phyloP scores from a whole-genome alignment of 345 rosid genomes.

The Corchorus capsularis region DNA sequence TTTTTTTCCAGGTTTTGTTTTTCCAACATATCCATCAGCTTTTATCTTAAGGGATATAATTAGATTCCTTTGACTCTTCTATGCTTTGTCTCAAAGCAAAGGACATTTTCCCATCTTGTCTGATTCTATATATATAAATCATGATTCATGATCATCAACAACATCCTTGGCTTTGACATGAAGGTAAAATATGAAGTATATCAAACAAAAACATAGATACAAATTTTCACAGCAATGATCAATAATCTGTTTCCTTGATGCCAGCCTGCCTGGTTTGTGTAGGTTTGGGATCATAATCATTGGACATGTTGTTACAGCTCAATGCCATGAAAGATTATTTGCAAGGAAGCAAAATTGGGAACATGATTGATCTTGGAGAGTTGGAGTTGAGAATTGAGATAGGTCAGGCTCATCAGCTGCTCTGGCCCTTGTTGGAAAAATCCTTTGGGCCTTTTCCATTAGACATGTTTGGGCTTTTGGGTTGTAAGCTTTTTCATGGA shows the following conservation, averaged over 20 bases:
- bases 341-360: slow-evolving; percentile 39
- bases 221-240: neutral
- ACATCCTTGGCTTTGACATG: neutral
- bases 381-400: neutral
- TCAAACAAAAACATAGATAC: neutral
- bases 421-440: neutral
- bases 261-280: neutral
- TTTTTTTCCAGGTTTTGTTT: neutral
- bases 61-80: slow-evolving; percentile 4
- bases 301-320: slow-evolving; percentile 35
- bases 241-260: no score
- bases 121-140: neutral
- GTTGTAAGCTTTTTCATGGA: neutral
- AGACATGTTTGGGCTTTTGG: neutral
- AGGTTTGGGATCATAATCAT: slow-evolving; percentile 42
- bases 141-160: neutral
- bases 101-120: neutral
- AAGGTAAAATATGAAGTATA: neutral
- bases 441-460: neutral
- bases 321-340: slow-evolving; percentile 35
- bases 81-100: neutral
- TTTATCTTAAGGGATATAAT: neutral
- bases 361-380: slow-evolving; percentile 41
- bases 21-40: slow-evolving; percentile 15
- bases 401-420: neutral